These are phyloP conservation scores for Hysterangium stoloniferum DNA, from an alignment of 768 basidiomycete genomes.

Conservation along the genomic window DNA sequence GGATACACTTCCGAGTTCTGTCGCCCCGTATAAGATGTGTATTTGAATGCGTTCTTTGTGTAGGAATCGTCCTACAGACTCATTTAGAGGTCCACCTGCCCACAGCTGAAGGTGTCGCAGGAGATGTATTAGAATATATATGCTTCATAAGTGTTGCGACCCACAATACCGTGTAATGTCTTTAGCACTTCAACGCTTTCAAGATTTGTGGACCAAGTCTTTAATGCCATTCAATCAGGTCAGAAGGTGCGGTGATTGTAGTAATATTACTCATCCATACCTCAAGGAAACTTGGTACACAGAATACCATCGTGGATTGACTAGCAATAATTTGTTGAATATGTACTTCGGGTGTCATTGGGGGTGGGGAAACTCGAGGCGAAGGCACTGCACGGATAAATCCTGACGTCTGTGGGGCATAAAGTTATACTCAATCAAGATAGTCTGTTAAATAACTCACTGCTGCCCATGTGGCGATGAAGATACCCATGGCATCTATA, in stretches of 20 bases:
- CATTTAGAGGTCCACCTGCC: constrained; percentile 13
- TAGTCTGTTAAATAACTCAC: background rate
- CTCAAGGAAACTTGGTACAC: constrained; percentile 16
- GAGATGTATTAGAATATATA: background rate
- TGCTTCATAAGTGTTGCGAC: background rate
- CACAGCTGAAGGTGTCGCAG: constrained; percentile 11
- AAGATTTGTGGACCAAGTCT: constrained; percentile 12
- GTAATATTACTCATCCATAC: background rate
- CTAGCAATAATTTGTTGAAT: constrained; percentile 4
- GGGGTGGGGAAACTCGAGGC: constrained; percentile 7
- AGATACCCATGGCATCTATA: constrained; percentile 1
- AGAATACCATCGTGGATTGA: constrained; percentile 4
- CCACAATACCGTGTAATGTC: constrained; percentile 11
- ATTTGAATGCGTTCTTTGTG: constrained; percentile 12
- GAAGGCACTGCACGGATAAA: constrained; percentile 7
- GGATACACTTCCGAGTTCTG: background rate
- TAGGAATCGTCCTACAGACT: constrained; percentile 8
- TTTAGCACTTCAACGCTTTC: constrained; percentile 8
- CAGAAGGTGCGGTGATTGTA: background rate
- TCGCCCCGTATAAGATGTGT: constrained; percentile 8
- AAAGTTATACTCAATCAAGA: background rate
- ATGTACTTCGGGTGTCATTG: constrained; percentile 13
- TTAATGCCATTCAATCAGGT: background rate
- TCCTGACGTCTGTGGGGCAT: background rate
- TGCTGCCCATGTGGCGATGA: background rate